Percentiles rank a stretch among this genome's conserved stretches.
phyloP scores from a whole-genome alignment of 306 rosid genomes.

The Cucurbita ficifolia region DNA sequence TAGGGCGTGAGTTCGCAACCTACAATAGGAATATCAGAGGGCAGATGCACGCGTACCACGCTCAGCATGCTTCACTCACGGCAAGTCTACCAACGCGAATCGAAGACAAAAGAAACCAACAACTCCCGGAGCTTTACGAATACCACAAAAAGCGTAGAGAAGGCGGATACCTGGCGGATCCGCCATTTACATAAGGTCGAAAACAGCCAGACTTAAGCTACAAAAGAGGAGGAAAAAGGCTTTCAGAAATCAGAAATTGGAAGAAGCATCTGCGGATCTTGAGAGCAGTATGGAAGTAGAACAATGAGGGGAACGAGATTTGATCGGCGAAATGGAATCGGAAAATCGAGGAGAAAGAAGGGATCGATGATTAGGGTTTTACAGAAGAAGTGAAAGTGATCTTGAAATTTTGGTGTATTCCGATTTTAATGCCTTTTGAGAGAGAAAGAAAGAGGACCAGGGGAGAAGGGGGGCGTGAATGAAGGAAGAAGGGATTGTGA shows the following conservation, averaged over 20 bases:
- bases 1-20: slow-evolving; percentile 96
- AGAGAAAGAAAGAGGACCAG: not conserved
- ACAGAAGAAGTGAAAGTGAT: slow-evolving; percentile 31
- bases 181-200: slow-evolving; percentile 56
- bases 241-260: not conserved
- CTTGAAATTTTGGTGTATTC: slow-evolving; percentile 8
- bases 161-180: slow-evolving; percentile 75
- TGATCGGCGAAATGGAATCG: slow-evolving; percentile 5
- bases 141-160: slow-evolving; percentile 13
- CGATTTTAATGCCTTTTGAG: not conserved
- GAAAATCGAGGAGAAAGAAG: slow-evolving; percentile 4
- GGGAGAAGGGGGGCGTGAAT: not conserved
- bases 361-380: slow-evolving; percentile 70
- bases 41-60: slow-evolving; percentile 92
- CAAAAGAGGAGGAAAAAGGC: slow-evolving; percentile 1
- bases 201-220: slow-evolving; percentile 61
- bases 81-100: slow-evolving; percentile 30
- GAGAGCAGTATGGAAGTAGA: not conserved
- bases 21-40: slow-evolving; percentile 94
- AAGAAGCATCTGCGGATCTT: slow-evolving; percentile 26
- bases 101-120: slow-evolving; percentile 8
- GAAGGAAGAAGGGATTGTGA: not conserved
- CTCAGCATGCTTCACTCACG: slow-evolving; percentile 76
- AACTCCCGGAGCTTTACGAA: slow-evolving; percentile 13
- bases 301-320: too few relatives aligned